phyloP scores from a whole-genome alignment of 805 yeast species.

The Candida dajiaensis region DNA sequence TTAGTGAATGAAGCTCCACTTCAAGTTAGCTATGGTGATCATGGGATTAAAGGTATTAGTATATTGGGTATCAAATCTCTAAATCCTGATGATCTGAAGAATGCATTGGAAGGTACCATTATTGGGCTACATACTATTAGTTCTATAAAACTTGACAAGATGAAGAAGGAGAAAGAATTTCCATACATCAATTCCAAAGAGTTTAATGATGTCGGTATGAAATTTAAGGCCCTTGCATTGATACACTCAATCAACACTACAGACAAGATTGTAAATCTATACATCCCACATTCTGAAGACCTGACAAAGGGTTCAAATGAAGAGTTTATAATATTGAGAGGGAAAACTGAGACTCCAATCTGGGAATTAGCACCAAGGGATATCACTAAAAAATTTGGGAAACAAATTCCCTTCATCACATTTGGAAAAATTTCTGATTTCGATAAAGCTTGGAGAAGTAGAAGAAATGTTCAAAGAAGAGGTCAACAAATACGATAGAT shows the following conservation, averaged over 20 bases:
- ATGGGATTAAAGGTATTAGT: constrained; percentile 33
- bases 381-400: constrained; percentile 14
- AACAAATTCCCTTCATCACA: constrained; percentile 40
- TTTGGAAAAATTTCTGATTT: constrained; percentile 32
- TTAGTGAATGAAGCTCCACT: constrained; percentile 34
- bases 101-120: constrained; percentile 30
- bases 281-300: constrained; percentile 38
- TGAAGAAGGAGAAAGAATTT: constrained; percentile 12
- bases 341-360: constrained; percentile 61
- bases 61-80: constrained; percentile 31
- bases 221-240: constrained; percentile 48
- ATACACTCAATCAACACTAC: constrained; percentile 57
- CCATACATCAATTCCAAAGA: constrained; percentile 19
- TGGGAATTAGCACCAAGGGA: constrained; percentile 37
- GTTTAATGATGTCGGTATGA: constrained; percentile 5
- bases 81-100: constrained; percentile 27
- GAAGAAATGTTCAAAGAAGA: constrained; percentile 49
- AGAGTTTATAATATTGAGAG: constrained; percentile 43
- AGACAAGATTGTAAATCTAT: constrained; percentile 41
- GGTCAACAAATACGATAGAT: constrained; percentile 28
- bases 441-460: constrained; percentile 52
- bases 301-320: constrained; percentile 18
- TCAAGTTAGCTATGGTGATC: constrained; percentile 31
- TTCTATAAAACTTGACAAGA: constrained; percentile 10
- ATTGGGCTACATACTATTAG: constrained; percentile 26